These are phyloP conservation scores for Sesbania bispinosa DNA, from an alignment of 306 rosid species.

Conservation along the genomic window DNA sequence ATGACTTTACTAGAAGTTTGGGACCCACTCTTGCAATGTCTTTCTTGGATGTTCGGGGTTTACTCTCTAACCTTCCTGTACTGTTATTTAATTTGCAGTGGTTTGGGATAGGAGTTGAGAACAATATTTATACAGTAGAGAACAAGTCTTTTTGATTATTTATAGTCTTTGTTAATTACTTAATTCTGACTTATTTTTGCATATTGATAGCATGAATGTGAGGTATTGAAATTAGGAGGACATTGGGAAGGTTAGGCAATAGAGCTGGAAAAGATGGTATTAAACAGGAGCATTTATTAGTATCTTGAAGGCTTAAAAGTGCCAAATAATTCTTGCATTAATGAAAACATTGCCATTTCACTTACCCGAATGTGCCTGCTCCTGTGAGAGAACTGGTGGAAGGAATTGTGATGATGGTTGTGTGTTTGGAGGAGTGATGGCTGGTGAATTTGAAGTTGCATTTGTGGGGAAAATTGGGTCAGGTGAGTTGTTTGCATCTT, in stretches of 20 bases:
- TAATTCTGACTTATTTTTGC: too few species aligned
- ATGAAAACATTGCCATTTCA: not conserved
- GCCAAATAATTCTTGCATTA: not conserved
- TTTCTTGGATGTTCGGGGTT: too few species aligned
- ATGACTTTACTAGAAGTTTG: too few species aligned
- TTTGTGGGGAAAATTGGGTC: conserved; percentile 46
- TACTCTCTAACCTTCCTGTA: too few species aligned
- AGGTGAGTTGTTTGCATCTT: conserved; percentile 34
- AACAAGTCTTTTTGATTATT: too few species aligned
- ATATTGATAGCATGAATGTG: too few species aligned
- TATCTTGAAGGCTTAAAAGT: conserved; percentile 13
- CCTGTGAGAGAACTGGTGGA: conserved; percentile 60
- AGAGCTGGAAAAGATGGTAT: conserved; percentile 44
- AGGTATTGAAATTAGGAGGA: conserved; percentile 45
- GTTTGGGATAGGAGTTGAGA: too few species aligned
- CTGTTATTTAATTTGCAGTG: too few species aligned
- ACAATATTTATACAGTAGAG: too few species aligned
- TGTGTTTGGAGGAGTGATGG: conserved; percentile 36
- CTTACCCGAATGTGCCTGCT: conserved; percentile 49
- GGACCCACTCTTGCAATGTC: too few species aligned
- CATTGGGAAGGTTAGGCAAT: conserved; percentile 38
- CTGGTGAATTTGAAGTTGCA: conserved; percentile 42
- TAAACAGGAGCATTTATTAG: conserved; percentile 25
- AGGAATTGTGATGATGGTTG: conserved; percentile 73
- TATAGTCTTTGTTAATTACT: too few species aligned